These are phyloP conservation scores for Trichoderma lentiforme DNA, from an alignment of 2,329 filamentous ascomycete species.

Conservation along the genomic window DNA sequence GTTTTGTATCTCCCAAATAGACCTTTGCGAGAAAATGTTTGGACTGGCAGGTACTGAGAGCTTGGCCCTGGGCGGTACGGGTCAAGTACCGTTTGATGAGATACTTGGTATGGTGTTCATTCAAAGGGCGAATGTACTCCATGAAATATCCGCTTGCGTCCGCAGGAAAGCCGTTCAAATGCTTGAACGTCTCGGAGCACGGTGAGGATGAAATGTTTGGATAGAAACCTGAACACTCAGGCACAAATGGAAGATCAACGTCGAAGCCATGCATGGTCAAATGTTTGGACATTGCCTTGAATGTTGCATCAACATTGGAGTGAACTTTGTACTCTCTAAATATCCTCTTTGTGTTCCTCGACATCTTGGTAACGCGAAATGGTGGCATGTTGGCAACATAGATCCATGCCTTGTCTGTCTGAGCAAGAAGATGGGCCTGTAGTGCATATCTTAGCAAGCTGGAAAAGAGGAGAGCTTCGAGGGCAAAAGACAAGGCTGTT, in stretches of 20 bases:
- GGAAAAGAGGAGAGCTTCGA: background rate
- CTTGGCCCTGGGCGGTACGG: slow-evolving; percentile 12
- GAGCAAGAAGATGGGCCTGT: slow-evolving; percentile 17
- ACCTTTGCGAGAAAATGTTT: slow-evolving; percentile 20
- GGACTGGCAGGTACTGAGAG: slow-evolving; percentile 3
- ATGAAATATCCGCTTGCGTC: slow-evolving; percentile 19
- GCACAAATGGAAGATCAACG: slow-evolving; percentile 16
- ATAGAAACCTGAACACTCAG: slow-evolving; percentile 13
- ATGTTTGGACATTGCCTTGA: slow-evolving; percentile 7
- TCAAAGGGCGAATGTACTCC: slow-evolving; percentile 21
- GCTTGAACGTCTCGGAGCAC: slow-evolving; percentile 11
- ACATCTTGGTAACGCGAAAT: slow-evolving; percentile 17
- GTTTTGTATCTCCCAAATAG: slow-evolving; percentile 18
- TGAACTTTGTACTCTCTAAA: slow-evolving; percentile 17
- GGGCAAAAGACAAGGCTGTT: background rate
- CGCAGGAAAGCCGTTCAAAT: slow-evolving; percentile 8
- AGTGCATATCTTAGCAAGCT: background rate
- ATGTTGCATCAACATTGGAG: slow-evolving; percentile 6
- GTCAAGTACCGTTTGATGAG: slow-evolving; percentile 19
- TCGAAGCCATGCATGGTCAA: slow-evolving; percentile 3
- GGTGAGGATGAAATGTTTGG: slow-evolving; percentile 12
- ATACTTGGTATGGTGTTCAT: slow-evolving; percentile 19
- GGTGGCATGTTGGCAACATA: slow-evolving; percentile 17
- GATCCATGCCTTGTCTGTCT: slow-evolving; percentile 15
- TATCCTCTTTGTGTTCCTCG: background rate